Evolutionary conservation across 106 monocot genomes (phyloP).

Genomic region (Dioscorea dumetorum): DNA sequence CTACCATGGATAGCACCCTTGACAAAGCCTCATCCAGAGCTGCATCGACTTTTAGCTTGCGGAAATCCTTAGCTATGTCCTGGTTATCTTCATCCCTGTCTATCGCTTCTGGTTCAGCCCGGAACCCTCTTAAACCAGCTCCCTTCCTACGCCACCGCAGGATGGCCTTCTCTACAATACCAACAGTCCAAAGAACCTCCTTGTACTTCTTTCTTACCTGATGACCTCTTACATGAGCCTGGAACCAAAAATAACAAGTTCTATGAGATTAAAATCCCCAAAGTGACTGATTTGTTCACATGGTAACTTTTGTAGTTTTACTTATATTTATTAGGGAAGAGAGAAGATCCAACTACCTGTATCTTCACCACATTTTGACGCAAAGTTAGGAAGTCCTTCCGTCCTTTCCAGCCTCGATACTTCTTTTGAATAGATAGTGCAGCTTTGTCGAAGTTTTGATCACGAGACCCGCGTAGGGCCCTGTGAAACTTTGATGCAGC

Average conservation of each 20-base stretch:
- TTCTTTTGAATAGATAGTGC: constrained; percentile 68
- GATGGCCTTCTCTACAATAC: constrained; percentile 70
- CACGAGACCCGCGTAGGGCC: constrained; percentile 4
- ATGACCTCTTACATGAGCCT: constrained; percentile 93
- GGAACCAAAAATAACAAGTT: not conserved
- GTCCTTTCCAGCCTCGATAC: constrained; percentile 65
- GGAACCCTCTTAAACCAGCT: constrained; percentile 76
- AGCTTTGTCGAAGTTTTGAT: constrained; percentile 35
- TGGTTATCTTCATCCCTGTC: constrained; percentile 38
- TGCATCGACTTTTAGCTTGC: constrained; percentile 53
- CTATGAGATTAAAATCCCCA: not conserved
- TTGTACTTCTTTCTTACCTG: constrained; percentile 74
- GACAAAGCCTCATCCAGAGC: constrained; percentile 53
- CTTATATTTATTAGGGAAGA: too few species aligned
- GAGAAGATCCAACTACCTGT: constrained; percentile 41
- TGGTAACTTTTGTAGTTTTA: too few species aligned
- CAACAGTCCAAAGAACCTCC: constrained; percentile 45
- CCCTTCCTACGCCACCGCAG: constrained; percentile 77
- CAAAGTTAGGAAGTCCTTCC: constrained; percentile 38
- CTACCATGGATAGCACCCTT: constrained; percentile 57
- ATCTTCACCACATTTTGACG: constrained; percentile 62
- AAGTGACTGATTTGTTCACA: too few species aligned
- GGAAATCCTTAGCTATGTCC: constrained; percentile 53
- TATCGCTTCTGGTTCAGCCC: constrained; percentile 12
- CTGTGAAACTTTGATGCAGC: constrained; percentile 23